Base-by-base conservation (phyloP, 2,329 filamentous ascomycete genomes). In the Pestalotiopsis sp. region DNA sequence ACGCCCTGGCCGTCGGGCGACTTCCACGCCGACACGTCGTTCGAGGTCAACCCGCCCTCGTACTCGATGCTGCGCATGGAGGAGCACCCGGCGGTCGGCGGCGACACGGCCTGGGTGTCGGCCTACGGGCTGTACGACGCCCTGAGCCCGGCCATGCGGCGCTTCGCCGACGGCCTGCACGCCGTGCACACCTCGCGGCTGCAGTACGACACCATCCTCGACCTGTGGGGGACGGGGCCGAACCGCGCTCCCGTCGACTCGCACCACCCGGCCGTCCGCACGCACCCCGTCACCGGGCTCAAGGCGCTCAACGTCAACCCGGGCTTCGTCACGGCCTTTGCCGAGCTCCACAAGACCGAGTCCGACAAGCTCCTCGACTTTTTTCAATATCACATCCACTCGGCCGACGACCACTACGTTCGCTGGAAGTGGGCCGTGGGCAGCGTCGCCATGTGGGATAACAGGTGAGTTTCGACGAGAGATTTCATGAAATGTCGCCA, bases 61-160 rank as follows among this genome's bases (percentile, higher is more conserved):
- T 86, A 86, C 69, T 85, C 84, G 1, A 71, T 86, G n/a, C 76
- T 87, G 12, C 78, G 84, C 20, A 86, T 86, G 81, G 82, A 86
- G 71, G 82, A 85, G 65, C 82, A 84, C 68, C 84, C 85, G 0
- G 76, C 76, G 7, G 80, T 83, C 5, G 83, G 83, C 2, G 83
- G 83, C 0, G 83, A 85, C 68, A 86, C 83, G 1, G 81, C 82
- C 1, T 84, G 83, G 83, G 79, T 84, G 20, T 86, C 83, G 0
- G 77, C 79, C 25, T 84, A 84, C 57, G 83, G 82, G 0, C 75
- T 84, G 4, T 85, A 83, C 69, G 83, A 85, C 69, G 76, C 79
- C 0, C 74, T 86, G 14, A 85, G 82, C 64, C 76, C 78, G 55
- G 79, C 80, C 5, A 79, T 83, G 74, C 79, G 82, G 72, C 77